Percentiles rank a stretch among this genome's conserved stretches.
phyloP scores from a whole-genome alignment of 2,329 filamentous ascomycete species.

The Aulographum hederae region DNA sequence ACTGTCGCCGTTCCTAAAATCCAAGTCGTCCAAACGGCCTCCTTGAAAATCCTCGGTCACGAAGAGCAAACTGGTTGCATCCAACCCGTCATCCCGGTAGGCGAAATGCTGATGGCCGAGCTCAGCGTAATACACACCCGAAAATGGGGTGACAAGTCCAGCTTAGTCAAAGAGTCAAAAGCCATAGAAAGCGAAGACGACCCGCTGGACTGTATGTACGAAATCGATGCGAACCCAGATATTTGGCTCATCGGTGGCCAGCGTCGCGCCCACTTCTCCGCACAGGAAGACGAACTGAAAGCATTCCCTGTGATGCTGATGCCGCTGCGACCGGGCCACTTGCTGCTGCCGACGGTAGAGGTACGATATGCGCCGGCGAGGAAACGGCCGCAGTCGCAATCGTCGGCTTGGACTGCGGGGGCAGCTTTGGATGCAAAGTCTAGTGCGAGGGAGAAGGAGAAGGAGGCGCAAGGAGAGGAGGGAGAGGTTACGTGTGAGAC shows the following conservation, averaged over 20 bases:
- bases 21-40: conserved; percentile 64
- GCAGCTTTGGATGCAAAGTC: conserved; percentile 7
- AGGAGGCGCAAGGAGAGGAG: conserved; percentile 7
- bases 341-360: conserved; percentile 65
- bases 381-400: conserved; percentile 39
- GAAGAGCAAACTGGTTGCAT: conserved; percentile 14
- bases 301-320: conserved; percentile 57
- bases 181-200: conserved; percentile 15
- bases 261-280: conserved; percentile 59
- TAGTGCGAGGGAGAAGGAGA: conserved; percentile 7
- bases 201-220: conserved; percentile 63
- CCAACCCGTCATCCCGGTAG: conserved; percentile 28
- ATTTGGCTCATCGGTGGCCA: conserved; percentile 75
- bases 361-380: no score
- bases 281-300: conserved; percentile 23
- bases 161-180: conserved; percentile 10
- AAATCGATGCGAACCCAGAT: conserved; percentile 55
- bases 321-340: conserved; percentile 57
- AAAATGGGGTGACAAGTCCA: conserved; percentile 25
- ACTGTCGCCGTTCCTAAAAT: conserved; percentile 79
- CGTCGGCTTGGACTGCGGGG: conserved; percentile 11
- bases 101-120: conserved; percentile 45
- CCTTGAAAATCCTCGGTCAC: conserved; percentile 36
- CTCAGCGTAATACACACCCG: conserved; percentile 39
- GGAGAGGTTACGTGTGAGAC: conserved; percentile 46